A percentile compares a stretch with the other conserved stretches of the same genome.
These are phyloP conservation scores for Backusella morwellensis DNA, from an alignment of 192 early-diverging fungal genomes.

Conservation along the genomic window DNA sequence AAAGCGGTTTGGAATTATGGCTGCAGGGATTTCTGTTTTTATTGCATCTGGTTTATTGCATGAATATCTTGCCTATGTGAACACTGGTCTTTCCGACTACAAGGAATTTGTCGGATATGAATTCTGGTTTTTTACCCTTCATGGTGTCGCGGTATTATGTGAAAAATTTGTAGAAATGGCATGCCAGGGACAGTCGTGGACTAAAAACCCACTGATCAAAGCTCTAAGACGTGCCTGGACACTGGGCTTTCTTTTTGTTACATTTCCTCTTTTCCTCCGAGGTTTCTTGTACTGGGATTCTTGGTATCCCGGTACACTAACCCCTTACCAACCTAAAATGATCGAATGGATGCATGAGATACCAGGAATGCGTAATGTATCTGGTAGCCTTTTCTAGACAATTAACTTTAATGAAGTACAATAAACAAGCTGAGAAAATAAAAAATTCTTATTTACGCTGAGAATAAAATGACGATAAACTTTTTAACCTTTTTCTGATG, in stretches of 20 bases:
- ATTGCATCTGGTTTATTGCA: not conserved
- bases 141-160: not conserved
- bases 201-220: not conserved
- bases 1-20: not conserved
- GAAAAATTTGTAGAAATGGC: not conserved
- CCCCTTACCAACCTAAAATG: not conserved
- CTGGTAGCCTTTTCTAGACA: slow-evolving; percentile 2
- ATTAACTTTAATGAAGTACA: slow-evolving; percentile 5
- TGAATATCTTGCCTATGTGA: slow-evolving; percentile 3
- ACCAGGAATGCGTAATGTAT: not conserved
- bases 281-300: not conserved
- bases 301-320: not conserved
- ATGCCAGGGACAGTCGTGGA: slow-evolving; percentile 7
- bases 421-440: not conserved
- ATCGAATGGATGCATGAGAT: slow-evolving; percentile 1
- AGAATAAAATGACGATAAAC: not conserved
- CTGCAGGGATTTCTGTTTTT: slow-evolving; percentile 5
- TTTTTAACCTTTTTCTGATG: slow-evolving; percentile 1
- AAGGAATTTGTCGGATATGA: not conserved
- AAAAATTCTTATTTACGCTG: not conserved
- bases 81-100: not conserved
- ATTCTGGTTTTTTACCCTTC: not conserved
- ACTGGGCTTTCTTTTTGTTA: not conserved
- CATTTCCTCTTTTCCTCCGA: not conserved
- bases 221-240: not conserved